These are phyloP conservation scores for Fraxinus angustifolia DNA, from an alignment of 305 asterid genomes.

Conservation along the genomic window DNA sequence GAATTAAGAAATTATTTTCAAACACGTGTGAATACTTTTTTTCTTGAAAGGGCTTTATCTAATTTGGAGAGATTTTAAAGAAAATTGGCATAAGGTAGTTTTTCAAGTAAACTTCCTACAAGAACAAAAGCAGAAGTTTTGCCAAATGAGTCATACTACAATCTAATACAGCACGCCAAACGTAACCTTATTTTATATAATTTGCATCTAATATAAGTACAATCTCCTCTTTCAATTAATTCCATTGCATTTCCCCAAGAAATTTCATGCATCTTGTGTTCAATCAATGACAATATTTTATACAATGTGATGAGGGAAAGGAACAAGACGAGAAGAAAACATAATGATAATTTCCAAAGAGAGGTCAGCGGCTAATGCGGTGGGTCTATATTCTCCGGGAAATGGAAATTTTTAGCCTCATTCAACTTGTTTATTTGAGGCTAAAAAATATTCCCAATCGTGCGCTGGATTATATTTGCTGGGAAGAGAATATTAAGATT, in stretches of 20 bases:
- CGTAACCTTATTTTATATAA: neutral
- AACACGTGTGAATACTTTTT: too few relatives aligned
- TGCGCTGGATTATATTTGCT: constrained; percentile 24
- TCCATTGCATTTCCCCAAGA: constrained; percentile 25
- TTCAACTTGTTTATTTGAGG: constrained; percentile 33
- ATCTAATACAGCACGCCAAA: neutral
- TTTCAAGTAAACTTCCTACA: neutral
- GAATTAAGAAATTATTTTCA: too few relatives aligned
- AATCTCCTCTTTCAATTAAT: neutral
- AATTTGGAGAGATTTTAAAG: too few relatives aligned
- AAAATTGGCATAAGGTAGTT: neutral
- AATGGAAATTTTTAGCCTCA: constrained; percentile 41
- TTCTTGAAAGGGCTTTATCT: too few relatives aligned
- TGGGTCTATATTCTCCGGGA: constrained; percentile 92
- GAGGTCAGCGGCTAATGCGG: constrained; percentile 93
- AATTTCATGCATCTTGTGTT: constrained; percentile 13
- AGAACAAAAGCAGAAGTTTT: neutral
- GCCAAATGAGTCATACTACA: neutral
- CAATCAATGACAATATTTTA: constrained; percentile 15
- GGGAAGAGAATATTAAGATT: constrained; percentile 24
- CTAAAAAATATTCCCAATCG: constrained; percentile 29
- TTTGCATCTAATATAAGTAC: neutral
- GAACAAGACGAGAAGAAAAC: constrained; percentile 30
- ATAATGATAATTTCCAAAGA: constrained; percentile 20
- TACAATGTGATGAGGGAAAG: constrained; percentile 26